phyloP scores from a whole-genome alignment of 345 rosid genomes.

The Salix purpurea region DNA sequence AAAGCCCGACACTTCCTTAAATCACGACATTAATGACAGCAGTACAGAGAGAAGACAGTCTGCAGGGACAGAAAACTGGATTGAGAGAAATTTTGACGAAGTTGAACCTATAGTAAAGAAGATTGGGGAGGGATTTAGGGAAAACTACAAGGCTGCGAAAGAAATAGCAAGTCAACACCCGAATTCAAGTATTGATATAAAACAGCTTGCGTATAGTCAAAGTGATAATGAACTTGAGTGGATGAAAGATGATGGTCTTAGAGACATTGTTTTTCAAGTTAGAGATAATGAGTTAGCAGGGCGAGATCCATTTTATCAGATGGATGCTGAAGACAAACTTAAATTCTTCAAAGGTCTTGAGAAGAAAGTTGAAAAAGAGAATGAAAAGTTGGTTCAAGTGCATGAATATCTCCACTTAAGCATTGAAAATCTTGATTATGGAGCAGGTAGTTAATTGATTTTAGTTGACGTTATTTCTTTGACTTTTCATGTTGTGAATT shows the following conservation, averaged over 20 bases:
- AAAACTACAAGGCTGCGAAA: conserved; percentile 61
- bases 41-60: conserved; percentile 26
- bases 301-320: conserved; percentile 72
- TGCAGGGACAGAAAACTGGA: conserved; percentile 48
- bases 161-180: conserved; percentile 41
- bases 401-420: conserved; percentile 84
- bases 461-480: background rate
- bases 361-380: conserved; percentile 77
- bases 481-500: background rate
- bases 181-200: conserved; percentile 27
- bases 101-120: conserved; percentile 59
- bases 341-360: conserved; percentile 81
- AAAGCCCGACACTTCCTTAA: conserved; percentile 11
- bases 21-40: conserved; percentile 10
- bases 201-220: conserved; percentile 40
- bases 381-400: conserved; percentile 52
- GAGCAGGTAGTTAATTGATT: conserved; percentile 57
- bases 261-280: conserved; percentile 75
- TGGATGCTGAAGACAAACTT: conserved; percentile 64
- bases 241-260: conserved; percentile 81
- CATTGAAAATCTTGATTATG: conserved; percentile 86
- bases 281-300: conserved; percentile 87
- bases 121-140: conserved; percentile 75
- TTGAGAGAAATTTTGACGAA: conserved; percentile 59
- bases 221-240: conserved; percentile 70